Evolutionary conservation across 2,329 filamentous ascomycete genomes (phyloP).

Genomic region (Fusarium nodosum): DNA sequence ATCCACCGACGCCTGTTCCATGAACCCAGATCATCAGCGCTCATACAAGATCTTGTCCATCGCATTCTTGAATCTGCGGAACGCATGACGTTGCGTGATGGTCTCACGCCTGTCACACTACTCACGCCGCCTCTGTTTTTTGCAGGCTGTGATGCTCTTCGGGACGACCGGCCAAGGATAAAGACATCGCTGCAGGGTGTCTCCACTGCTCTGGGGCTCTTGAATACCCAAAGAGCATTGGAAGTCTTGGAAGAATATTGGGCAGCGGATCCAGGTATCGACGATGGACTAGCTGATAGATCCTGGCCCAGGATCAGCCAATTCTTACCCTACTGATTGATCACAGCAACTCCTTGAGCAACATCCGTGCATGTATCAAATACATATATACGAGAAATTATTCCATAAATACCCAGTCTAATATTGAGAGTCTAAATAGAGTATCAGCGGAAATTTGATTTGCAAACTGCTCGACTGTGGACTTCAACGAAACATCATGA

Average conservation of each 20-base stretch:
- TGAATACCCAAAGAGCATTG: slow-evolving; percentile 35
- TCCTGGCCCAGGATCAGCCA: slow-evolving; percentile 27
- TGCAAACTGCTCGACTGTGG: no score
- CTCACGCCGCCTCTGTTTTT: slow-evolving; percentile 37
- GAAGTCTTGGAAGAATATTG: slow-evolving; percentile 37
- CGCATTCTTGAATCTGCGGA: slow-evolving; percentile 22
- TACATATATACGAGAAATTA: neutral
- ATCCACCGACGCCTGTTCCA: slow-evolving; percentile 35
- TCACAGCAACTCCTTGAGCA: no score
- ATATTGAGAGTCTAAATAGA: no score
- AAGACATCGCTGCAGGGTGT: slow-evolving; percentile 32
- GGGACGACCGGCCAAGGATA: slow-evolving; percentile 26
- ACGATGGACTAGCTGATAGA: slow-evolving; percentile 31
- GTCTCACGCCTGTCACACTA: slow-evolving; percentile 33
- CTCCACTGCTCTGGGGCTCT: slow-evolving; percentile 22
- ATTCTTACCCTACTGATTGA: slow-evolving; percentile 36
- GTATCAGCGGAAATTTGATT: neutral
- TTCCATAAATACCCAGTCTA: neutral
- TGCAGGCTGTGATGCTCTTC: slow-evolving; percentile 33
- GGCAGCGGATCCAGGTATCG: slow-evolving; percentile 20
- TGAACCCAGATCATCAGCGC: slow-evolving; percentile 18
- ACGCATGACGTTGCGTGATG: slow-evolving; percentile 32
- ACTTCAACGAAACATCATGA: no score
- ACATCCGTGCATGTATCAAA: neutral
- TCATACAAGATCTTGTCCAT: slow-evolving; percentile 24